Evolutionary conservation across 176 grass and related monocot species (phyloP).

Genomic region (Juncus effusus): DNA sequence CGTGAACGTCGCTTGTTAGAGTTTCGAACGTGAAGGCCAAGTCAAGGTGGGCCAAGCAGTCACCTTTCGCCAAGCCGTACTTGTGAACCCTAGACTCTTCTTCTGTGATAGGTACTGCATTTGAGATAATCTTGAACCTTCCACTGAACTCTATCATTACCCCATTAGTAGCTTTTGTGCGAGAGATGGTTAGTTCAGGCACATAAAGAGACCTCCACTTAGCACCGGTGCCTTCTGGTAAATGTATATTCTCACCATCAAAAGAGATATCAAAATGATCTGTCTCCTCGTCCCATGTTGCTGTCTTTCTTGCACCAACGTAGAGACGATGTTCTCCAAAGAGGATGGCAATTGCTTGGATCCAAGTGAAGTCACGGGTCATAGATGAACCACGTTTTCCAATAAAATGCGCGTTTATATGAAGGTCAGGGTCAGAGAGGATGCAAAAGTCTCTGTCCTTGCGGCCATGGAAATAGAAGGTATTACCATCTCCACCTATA

Average conservation of each 20-base stretch:
- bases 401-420: too few relatives aligned
- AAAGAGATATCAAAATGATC: slow-evolving; percentile 16
- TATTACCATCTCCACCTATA: slow-evolving; percentile 10
- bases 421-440: too few relatives aligned
- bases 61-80: background rate
- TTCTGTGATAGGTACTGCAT: too few relatives aligned
- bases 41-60: slow-evolving; percentile 21
- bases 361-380: slow-evolving; percentile 15
- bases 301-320: slow-evolving; percentile 14
- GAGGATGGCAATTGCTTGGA: slow-evolving; percentile 22
- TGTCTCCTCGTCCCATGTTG: background rate
- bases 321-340: slow-evolving; percentile 24
- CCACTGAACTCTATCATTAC: too few relatives aligned
- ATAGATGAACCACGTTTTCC: too few relatives aligned
- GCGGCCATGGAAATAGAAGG: slow-evolving; percentile 19
- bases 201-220: slow-evolving; percentile 13
- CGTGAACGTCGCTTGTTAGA: slow-evolving; percentile 6
- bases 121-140: too few relatives aligned
- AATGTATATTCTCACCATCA: slow-evolving; percentile 1
- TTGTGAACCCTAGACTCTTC: too few relatives aligned
- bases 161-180: background rate
- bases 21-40: slow-evolving; percentile 12
- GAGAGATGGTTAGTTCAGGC: background rate
- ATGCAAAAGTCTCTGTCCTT: slow-evolving; percentile 15
- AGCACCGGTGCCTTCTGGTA: background rate